phyloP scores from a whole-genome alignment of 2,329 filamentous ascomycete species.

The Phoma sp. region DNA sequence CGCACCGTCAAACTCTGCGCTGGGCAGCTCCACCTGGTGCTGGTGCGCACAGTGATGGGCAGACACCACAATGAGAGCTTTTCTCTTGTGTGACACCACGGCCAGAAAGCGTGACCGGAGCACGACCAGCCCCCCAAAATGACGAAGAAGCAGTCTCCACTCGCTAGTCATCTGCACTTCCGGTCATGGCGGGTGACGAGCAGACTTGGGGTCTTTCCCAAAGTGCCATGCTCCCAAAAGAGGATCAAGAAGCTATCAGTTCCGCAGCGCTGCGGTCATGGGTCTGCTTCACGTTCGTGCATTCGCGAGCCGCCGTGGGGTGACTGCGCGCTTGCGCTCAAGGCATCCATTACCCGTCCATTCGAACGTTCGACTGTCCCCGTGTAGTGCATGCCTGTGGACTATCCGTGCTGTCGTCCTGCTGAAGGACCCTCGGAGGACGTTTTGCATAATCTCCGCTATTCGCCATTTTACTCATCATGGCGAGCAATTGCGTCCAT shows the following conservation, averaged over 20 bases:
- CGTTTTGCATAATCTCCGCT: conserved; percentile 16
- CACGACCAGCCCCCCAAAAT: conserved; percentile 27
- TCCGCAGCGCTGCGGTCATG: conserved; percentile 37
- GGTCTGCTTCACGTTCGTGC: conserved; percentile 19
- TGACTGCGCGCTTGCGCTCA: conserved; percentile 9
- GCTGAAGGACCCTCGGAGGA: not conserved
- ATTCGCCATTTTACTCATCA: conserved; percentile 24
- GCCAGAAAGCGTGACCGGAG: conserved; percentile 22
- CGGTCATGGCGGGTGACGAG: conserved; percentile 39
- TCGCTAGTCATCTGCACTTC: conserved; percentile 43
- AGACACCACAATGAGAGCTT: not conserved
- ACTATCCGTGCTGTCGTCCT: conserved; percentile 5
- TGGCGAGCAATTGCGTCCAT: conserved; percentile 21
- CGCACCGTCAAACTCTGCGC: conserved; percentile 3
- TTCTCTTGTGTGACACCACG: conserved; percentile 22
- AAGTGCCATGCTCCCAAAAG: conserved; percentile 22
- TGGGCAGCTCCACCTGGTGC: not conserved
- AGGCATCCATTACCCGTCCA: conserved; percentile 1
- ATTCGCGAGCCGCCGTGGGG: conserved; percentile 7
- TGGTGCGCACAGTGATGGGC: not conserved
- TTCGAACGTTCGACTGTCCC: conserved; percentile 2
- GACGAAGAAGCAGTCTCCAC: conserved; percentile 24
- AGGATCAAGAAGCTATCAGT: conserved; percentile 29
- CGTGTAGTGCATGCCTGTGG: conserved; percentile 13
- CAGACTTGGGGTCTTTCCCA: conserved; percentile 37